Conservation (phyloP, 768 basidiomycete genomes). For the Filobasidium floriforme region DNA sequence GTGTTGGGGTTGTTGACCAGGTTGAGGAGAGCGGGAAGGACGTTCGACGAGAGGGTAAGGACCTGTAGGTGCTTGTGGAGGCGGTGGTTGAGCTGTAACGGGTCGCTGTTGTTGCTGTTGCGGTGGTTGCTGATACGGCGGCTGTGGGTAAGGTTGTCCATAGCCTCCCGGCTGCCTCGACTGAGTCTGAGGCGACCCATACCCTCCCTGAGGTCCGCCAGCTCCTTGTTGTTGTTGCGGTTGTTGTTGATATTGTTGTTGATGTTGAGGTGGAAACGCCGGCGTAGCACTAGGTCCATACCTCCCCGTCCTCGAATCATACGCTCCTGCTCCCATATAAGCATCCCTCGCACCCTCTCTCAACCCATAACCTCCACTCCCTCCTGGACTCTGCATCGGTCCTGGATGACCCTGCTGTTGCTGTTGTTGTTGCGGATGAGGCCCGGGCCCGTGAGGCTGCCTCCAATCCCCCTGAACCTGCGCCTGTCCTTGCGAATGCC, state of each 20-base stretch:
- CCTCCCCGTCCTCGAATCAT: slow-evolving; percentile 12
- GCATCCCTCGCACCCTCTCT: slow-evolving; percentile 15
- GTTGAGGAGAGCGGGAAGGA: not conserved
- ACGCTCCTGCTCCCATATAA: slow-evolving; percentile 21
- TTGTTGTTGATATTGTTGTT: slow-evolving; percentile 12
- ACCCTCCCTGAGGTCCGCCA: too few species aligned
- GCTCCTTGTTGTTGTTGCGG: not conserved
- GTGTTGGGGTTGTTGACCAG: not conserved
- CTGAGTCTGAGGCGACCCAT: too few species aligned
- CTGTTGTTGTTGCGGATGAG: slow-evolving; percentile 16
- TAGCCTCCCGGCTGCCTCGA: not conserved
- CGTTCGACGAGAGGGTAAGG: not conserved
- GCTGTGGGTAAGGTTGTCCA: not conserved
- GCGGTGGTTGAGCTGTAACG: not conserved
- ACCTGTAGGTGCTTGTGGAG: slow-evolving; percentile 13
- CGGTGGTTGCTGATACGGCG: slow-evolving; percentile 13
- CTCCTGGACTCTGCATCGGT: not conserved
- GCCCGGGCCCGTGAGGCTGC: not conserved
- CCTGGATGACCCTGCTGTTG: slow-evolving; percentile 18
- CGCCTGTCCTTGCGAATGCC: not conserved
- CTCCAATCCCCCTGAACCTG: slow-evolving; percentile 12
- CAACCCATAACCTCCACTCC: not conserved
- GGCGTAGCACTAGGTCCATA: slow-evolving; percentile 6
- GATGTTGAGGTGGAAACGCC: slow-evolving; percentile 4
- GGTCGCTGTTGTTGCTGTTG: slow-evolving; percentile 14